Conservation (phyloP, 225 moss, liverwort and hornwort species). For the Climacium dendroides region DNA sequence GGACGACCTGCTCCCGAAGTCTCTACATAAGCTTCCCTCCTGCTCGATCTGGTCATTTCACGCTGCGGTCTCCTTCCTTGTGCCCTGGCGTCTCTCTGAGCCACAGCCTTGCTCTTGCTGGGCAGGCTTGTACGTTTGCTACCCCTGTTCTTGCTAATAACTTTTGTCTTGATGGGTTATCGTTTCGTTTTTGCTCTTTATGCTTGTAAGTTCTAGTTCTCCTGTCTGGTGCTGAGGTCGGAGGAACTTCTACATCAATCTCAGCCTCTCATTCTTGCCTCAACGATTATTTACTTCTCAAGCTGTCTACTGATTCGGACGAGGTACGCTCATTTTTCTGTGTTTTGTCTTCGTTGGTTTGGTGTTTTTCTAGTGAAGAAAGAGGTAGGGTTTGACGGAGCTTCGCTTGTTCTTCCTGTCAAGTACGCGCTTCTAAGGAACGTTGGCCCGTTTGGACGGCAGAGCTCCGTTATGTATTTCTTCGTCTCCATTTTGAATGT, state of each 20-base stretch:
- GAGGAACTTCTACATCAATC: no score
- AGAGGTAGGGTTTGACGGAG: not conserved
- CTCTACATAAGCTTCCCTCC: not conserved
- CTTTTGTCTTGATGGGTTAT: not conserved
- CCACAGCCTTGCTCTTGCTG: not conserved
- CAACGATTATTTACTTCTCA: no score
- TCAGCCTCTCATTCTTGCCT: no score
- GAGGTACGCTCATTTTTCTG: no score
- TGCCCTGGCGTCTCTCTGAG: not conserved
- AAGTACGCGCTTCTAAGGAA: not conserved
- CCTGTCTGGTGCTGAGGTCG: no score
- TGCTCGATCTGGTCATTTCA: fast-evolving
- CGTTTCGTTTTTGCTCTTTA: not conserved
- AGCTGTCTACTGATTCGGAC: no score
- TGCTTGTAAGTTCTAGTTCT: no score
- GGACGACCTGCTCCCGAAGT: not conserved
- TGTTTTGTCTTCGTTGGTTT: no score
- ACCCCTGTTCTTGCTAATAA: not conserved
- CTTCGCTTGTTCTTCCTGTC: not conserved
- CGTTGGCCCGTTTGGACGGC: no score
- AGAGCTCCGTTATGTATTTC: not conserved
- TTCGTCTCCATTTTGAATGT: fast-evolving
- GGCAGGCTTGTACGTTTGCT: not conserved
- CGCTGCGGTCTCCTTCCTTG: not conserved
- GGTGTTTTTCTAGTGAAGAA: not conserved